Percentiles rank a stretch among this genome's conserved stretches.
Conservation (phyloP, 1,284 basidiomycete species). For the Lentinus polychrous region DNA sequence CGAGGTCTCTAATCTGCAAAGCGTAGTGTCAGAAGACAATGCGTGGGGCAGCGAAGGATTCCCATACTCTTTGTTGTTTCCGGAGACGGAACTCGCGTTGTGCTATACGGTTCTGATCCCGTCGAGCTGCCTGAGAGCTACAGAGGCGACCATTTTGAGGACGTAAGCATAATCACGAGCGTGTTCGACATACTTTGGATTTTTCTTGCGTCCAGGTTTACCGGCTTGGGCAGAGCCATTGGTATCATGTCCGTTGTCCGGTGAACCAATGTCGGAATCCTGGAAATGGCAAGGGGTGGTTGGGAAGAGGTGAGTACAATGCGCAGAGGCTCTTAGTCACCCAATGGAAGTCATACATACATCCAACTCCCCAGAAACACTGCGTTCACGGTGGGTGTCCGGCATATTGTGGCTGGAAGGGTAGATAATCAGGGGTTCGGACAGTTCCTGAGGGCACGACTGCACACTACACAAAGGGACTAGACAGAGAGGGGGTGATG, state of each 20-base stretch:
- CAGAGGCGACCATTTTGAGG: slow-evolving; percentile 12
- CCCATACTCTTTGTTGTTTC: slow-evolving; percentile 73
- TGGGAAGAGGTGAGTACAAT: slow-evolving; percentile 5
- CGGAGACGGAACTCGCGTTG: slow-evolving; percentile 87
- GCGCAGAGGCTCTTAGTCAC: slow-evolving; percentile 6
- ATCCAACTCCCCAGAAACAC: slow-evolving; percentile 50
- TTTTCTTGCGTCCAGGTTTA: slow-evolving; percentile 79
- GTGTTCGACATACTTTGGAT: slow-evolving; percentile 57
- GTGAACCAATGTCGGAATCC: slow-evolving; percentile 61
- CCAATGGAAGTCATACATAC: slow-evolving; percentile 25
- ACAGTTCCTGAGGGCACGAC: no score
- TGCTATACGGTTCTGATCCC: slow-evolving; percentile 89
- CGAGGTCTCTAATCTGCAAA: slow-evolving; percentile 81
- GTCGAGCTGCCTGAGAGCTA: slow-evolving; percentile 77
- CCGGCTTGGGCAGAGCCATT: slow-evolving; percentile 34
- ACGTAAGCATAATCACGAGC: slow-evolving; percentile 29
- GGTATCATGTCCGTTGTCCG: slow-evolving; percentile 27
- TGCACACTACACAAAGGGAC: no score
- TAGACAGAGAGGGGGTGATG: no score
- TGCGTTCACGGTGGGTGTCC: slow-evolving; percentile 43
- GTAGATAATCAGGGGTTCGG: slow-evolving; percentile 3
- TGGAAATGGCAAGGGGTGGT: slow-evolving; percentile 23
- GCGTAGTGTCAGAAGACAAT: slow-evolving; percentile 8
- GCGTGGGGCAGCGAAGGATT: slow-evolving; percentile 2
- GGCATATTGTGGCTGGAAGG: slow-evolving; percentile 16